A percentile compares a stretch with the other conserved stretches of the same genome.
These are phyloP conservation scores for Nitzschia palea DNA, from an alignment of 108 stramenopile genomes.

Conservation along the genomic window DNA sequence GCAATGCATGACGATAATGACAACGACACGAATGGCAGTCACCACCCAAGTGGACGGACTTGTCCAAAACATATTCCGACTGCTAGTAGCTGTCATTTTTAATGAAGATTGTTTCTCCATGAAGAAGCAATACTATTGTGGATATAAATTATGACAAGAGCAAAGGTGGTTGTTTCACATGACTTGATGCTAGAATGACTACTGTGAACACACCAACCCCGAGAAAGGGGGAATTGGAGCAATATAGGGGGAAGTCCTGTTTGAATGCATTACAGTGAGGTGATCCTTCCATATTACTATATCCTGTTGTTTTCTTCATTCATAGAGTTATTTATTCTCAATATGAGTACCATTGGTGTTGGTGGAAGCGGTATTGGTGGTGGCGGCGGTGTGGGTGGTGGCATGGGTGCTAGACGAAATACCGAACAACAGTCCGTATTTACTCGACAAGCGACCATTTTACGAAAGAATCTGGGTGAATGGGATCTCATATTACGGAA, in stretches of 20 bases:
- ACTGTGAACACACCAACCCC: background rate
- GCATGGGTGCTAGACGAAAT: conserved; percentile 5
- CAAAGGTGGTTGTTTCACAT: too few species aligned
- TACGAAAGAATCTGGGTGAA: conserved; percentile 75
- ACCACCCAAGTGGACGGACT: conserved; percentile 14
- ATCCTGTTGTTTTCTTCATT: too few species aligned
- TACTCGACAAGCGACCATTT: conserved; percentile 71
- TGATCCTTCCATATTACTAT: background rate
- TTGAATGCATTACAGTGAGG: too few species aligned
- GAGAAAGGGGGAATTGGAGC: background rate
- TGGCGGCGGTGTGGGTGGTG: too few species aligned
- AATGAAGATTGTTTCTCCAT: too few species aligned
- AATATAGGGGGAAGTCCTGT: too few species aligned
- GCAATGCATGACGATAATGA: conserved; percentile 8
- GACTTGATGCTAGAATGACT: too few species aligned
- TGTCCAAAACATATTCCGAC: conserved; percentile 3
- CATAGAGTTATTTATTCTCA: background rate
- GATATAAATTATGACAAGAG: too few species aligned
- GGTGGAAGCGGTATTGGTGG: too few species aligned
- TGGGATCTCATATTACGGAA: conserved; percentile 74
- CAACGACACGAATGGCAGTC: conserved; percentile 17
- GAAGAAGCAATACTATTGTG: too few species aligned
- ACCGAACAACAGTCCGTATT: conserved; percentile 51
- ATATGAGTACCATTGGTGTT: background rate
- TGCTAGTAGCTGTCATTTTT: too few species aligned